These are phyloP conservation scores for Boletus barrowsii DNA, from an alignment of 768 basidiomycete species.

Conservation along the genomic window DNA sequence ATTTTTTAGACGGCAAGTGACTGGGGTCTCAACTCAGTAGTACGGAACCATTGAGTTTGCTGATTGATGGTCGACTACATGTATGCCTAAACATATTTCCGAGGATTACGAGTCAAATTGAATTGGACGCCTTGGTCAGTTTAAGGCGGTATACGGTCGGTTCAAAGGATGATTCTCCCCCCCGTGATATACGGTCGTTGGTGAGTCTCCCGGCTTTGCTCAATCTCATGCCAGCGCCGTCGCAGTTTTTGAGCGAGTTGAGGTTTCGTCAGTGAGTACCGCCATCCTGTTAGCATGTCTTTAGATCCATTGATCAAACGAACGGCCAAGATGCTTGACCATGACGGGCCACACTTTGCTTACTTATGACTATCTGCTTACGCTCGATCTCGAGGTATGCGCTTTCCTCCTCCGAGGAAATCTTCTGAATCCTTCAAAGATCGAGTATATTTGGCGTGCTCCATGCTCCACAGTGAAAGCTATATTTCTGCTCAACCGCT, in stretches of 20 bases:
- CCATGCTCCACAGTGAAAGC: constrained; percentile 7
- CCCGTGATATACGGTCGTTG: no score
- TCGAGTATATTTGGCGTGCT: constrained; percentile 2
- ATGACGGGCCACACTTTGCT: constrained; percentile 4
- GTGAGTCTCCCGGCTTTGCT: not conserved
- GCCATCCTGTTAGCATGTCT: not conserved
- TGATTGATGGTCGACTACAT: no score
- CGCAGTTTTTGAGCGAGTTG: not conserved
- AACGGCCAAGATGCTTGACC: not conserved
- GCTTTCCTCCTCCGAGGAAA: no score
- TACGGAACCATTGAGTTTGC: no score
- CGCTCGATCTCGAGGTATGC: constrained; percentile 13
- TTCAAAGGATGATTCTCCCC: no score
- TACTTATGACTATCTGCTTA: constrained; percentile 10
- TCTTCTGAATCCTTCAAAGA: not conserved
- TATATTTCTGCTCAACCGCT: constrained; percentile 18
- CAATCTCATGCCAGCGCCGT: not conserved
- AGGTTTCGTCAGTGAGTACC: not conserved
- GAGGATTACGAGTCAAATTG: no score
- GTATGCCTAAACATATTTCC: no score
- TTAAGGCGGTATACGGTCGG: no score
- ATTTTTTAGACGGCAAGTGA: no score
- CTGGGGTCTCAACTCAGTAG: no score
- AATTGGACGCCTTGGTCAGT: no score
- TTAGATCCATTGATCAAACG: not conserved